Base-by-base conservation (phyloP, 176 grass and related monocot species). In the Guadua angustifolia region DNA sequence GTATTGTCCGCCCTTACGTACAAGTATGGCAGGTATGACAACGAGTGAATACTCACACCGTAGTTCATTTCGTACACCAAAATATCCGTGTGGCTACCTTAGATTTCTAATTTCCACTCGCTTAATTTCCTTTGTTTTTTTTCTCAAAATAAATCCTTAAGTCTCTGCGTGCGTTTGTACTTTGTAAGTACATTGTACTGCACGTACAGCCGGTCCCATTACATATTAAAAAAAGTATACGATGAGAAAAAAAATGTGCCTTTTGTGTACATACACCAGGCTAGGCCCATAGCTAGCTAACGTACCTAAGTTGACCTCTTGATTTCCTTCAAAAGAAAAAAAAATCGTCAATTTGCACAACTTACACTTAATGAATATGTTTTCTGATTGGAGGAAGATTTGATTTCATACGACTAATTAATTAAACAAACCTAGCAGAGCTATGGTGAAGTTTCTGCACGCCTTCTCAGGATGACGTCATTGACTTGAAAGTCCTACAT, bases 391-490 rank as follows among this genome's bases (percentile, higher is more conserved):
- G 57, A 66, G 57, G 16, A 71, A 53, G 57, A 83, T 66, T 66
- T 42, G 79, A 63, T 73, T 73, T 40, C 73, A 7, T 39, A 73
- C 24, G n/a, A 66, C 56, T 19, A 51, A 67, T 22, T 15, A 22
- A 19, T 40, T 56, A 69, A 33, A 66, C 15, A 57, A 25, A 50
- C 18, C 43, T 6, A 58, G 21, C 42, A 53, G 9, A 75, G 43
- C 15, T 46, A 21, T 36, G 5, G 19, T 33, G 68, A 85, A 79
- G 79, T 66, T 86, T 59, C 84, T 35, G 17, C 73, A 42, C 69
- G 79, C 52, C 58, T 78, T 56, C 79, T 49, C 49, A 73, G 49
- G 69, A 14, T 67, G 0, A 75, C 75, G 76, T 43, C 60, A 22
- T 82, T 40, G 79, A 83, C 67, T 78, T 77, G 2, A 9, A 64